Conservation (phyloP, 441 rosid genomes). For the Gossypium trilobum region DNA sequence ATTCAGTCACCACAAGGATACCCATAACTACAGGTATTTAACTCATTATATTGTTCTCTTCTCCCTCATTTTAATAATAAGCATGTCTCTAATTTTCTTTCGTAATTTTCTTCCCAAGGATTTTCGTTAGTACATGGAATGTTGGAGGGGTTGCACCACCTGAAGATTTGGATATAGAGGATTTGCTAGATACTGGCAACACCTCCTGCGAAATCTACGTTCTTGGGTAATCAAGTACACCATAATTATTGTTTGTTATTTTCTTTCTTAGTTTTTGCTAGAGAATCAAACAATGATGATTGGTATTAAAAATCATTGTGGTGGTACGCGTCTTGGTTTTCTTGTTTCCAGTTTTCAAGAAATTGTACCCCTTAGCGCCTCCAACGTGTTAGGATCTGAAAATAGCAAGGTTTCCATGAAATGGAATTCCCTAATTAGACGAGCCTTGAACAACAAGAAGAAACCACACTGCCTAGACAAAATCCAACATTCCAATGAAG, state of each 20-base stretch:
- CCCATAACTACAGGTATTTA: conserved; percentile 11
- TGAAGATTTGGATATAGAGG: conserved; percentile 35
- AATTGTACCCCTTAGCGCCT: conserved; percentile 64
- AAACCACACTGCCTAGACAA: background rate
- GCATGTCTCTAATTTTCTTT: background rate
- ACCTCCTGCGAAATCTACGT: conserved; percentile 50
- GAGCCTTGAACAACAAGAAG: conserved; percentile 49
- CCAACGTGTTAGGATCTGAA: conserved; percentile 59
- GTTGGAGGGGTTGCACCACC: conserved; percentile 50
- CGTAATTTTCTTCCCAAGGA: conserved; percentile 19
- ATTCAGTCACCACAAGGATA: background rate
- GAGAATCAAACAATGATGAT: background rate
- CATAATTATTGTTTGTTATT: background rate
- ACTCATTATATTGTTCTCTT: background rate
- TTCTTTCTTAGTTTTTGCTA: background rate
- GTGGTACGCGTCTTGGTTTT: background rate
- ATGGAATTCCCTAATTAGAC: conserved; percentile 63
- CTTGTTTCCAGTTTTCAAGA: conserved; percentile 60
- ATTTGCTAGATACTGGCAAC: conserved; percentile 32
- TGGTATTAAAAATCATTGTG: background rate
- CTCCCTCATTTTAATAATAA: background rate
- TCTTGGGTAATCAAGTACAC: conserved; percentile 32
- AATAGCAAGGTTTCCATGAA: conserved; percentile 37
- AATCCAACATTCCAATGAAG: background rate
- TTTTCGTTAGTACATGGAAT: conserved; percentile 65